Conservation (phyloP, 805 yeast genomes). For the Barnettozyma siamensis region DNA sequence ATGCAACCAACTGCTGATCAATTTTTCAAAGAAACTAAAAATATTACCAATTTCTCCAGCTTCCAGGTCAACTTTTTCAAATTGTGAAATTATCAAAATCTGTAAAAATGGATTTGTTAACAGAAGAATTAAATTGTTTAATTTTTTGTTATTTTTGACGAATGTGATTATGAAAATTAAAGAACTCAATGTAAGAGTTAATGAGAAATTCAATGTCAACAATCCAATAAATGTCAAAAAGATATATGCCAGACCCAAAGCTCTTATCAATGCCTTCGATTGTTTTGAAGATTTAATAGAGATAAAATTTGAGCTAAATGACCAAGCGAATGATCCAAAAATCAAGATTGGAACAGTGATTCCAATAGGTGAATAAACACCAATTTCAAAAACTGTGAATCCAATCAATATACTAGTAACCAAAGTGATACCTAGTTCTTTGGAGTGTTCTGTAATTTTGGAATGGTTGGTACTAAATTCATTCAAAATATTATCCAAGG, state of each 20-base stretch:
- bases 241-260: constrained; percentile 49
- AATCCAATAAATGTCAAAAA: constrained; percentile 68
- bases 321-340: constrained; percentile 11
- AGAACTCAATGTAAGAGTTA: constrained; percentile 67
- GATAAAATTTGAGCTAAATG: constrained; percentile 19
- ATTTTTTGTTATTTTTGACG: constrained; percentile 25
- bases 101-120: constrained; percentile 49
- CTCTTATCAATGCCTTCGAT: constrained; percentile 27
- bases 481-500: constrained; percentile 52
- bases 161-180: constrained; percentile 72
- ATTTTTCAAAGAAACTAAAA: constrained; percentile 35
- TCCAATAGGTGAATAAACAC: constrained; percentile 15
- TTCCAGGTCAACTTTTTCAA: constrained; percentile 19
- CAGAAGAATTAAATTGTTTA: constrained; percentile 32
- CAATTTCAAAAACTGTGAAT: constrained; percentile 20
- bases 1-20: constrained; percentile 59
- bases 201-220: constrained; percentile 76
- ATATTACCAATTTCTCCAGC: constrained; percentile 18
- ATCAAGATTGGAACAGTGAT: constrained; percentile 14
- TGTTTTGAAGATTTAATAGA: constrained; percentile 9
- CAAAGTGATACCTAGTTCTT: constrained; percentile 27
- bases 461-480: constrained; percentile 9
- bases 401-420: constrained; percentile 28
- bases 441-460: constrained; percentile 10
- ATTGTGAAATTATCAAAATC: constrained; percentile 26